Percentiles rank a stretch among this genome's conserved stretches.
These are phyloP conservation scores for Tylopilus sp. DNA, from an alignment of 1,284 basidiomycete species.

Conservation along the genomic window DNA sequence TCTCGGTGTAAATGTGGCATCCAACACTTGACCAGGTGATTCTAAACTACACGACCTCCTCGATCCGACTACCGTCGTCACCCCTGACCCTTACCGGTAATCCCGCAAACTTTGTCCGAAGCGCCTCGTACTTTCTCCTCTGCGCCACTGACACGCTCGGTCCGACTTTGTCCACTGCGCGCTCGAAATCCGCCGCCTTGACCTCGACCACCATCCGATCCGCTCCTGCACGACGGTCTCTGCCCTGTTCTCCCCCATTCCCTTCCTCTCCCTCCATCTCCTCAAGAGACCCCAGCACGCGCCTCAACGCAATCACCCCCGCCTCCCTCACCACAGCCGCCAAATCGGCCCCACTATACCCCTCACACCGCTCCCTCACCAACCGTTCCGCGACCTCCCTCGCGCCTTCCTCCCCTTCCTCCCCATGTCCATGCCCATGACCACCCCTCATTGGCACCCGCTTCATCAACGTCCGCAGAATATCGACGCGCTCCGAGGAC, in stretches of 20 bases:
- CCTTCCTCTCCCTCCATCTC: constrained; percentile 35
- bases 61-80: constrained; percentile 13
- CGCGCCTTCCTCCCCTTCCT: constrained; percentile 21
- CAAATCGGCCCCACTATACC: constrained; percentile 87
- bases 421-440: background rate
- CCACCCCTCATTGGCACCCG: constrained; percentile 51
- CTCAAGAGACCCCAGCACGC: constrained; percentile 60
- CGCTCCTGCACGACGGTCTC: constrained; percentile 8
- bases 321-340: constrained; percentile 87
- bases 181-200: constrained; percentile 62
- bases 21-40: too few species aligned
- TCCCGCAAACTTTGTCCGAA: constrained; percentile 79
- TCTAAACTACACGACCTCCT: constrained; percentile 8
- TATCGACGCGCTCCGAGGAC: constrained; percentile 77
- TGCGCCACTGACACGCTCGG: constrained; percentile 84
- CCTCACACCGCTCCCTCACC: constrained; percentile 64
- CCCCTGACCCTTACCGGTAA: constrained; percentile 42
- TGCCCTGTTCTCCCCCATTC: background rate
- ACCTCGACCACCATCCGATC: constrained; percentile 41
- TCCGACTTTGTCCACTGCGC: constrained; percentile 76
- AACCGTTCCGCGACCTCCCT: constrained; percentile 41
- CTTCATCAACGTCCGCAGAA: constrained; percentile 67
- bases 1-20: too few species aligned
- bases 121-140: constrained; percentile 73
- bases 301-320: constrained; percentile 76